phyloP scores from a whole-genome alignment of 768 basidiomycete genomes.

The Lentinula raphanica region DNA sequence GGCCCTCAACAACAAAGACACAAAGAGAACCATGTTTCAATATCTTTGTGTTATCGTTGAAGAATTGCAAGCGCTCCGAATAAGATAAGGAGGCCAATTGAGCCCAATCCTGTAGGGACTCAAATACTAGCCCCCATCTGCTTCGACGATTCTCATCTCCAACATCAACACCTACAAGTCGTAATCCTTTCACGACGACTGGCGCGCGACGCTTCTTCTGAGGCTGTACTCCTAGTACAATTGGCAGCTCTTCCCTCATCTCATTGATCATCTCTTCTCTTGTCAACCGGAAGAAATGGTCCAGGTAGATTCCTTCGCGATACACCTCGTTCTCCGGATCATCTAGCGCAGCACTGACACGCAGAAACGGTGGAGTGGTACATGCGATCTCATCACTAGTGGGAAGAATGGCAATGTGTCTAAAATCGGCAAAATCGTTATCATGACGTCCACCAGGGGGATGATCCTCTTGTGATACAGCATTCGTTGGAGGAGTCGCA shows the following conservation, averaged over 20 bases:
- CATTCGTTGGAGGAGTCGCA: constrained; percentile 26
- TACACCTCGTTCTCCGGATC: constrained; percentile 31
- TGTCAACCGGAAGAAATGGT: constrained; percentile 62
- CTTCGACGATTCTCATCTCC: constrained; percentile 17
- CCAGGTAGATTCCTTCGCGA: constrained; percentile 46
- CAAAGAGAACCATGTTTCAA: constrained; percentile 51
- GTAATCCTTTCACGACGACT: constrained; percentile 32
- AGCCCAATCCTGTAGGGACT: constrained; percentile 30
- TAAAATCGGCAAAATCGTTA: constrained; percentile 61
- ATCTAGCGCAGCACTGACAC: constrained; percentile 37
- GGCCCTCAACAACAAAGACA: constrained; percentile 43
- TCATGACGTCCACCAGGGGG: constrained; percentile 65
- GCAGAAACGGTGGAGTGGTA: constrained; percentile 41
- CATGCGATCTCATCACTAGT: constrained; percentile 53
- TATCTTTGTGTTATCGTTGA: constrained; percentile 32
- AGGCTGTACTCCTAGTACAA: constrained; percentile 33
- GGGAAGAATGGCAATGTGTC: constrained; percentile 57
- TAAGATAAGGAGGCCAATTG: constrained; percentile 18
- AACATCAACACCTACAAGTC: constrained; percentile 24
- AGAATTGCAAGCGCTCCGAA: background rate
- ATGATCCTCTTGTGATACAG: constrained; percentile 15
- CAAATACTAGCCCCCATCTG: constrained; percentile 38
- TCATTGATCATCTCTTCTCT: constrained; percentile 61
- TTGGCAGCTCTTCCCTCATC: constrained; percentile 50
- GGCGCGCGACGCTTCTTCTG: constrained; percentile 30